A percentile compares a stretch with the other conserved stretches of the same genome.
phyloP scores from a whole-genome alignment of 2,329 filamentous ascomycete genomes.

The Penicillium sp. region DNA sequence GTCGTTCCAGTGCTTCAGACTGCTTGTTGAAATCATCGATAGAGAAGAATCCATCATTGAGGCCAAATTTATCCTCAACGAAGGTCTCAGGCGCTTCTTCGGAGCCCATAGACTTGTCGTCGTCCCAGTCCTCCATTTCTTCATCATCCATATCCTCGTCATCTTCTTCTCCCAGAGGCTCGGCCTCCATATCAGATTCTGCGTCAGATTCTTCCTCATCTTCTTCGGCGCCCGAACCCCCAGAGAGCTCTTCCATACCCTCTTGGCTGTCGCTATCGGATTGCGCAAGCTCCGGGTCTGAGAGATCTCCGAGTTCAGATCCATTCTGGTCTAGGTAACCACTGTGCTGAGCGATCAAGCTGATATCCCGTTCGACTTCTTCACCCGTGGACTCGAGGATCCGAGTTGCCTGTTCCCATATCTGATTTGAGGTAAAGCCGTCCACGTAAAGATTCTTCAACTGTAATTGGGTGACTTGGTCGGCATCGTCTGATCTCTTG shows the following conservation, averaged over 20 bases:
- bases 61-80: slow-evolving; percentile 72
- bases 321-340: slow-evolving; percentile 10
- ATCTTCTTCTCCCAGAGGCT: not conserved
- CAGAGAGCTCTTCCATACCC: slow-evolving; percentile 15
- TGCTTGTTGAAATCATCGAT: slow-evolving; percentile 97
- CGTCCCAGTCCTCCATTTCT: slow-evolving; percentile 4
- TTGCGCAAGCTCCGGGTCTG: slow-evolving; percentile 15
- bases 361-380: slow-evolving; percentile 54
- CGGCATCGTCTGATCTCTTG: slow-evolving; percentile 63
- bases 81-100: slow-evolving; percentile 55
- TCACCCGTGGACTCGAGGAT: slow-evolving; percentile 69
- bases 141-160: slow-evolving; percentile 5
- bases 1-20: slow-evolving; percentile 83
- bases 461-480: slow-evolving; percentile 61
- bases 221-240: slow-evolving; percentile 13
- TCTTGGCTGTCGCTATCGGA: slow-evolving; percentile 17
- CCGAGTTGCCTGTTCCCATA: slow-evolving; percentile 90
- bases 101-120: slow-evolving; percentile 14
- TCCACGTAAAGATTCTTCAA: slow-evolving; percentile 81
- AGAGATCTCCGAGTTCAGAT: slow-evolving; percentile 12
- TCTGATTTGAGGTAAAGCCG: slow-evolving; percentile 82
- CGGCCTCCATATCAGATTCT: slow-evolving; percentile 8
- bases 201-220: slow-evolving; percentile 17
- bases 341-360: slow-evolving; percentile 33
- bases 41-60: slow-evolving; percentile 98